phyloP scores from a whole-genome alignment of 129 eudicot genomes.

The carrot (Daucus carota) region DNA sequence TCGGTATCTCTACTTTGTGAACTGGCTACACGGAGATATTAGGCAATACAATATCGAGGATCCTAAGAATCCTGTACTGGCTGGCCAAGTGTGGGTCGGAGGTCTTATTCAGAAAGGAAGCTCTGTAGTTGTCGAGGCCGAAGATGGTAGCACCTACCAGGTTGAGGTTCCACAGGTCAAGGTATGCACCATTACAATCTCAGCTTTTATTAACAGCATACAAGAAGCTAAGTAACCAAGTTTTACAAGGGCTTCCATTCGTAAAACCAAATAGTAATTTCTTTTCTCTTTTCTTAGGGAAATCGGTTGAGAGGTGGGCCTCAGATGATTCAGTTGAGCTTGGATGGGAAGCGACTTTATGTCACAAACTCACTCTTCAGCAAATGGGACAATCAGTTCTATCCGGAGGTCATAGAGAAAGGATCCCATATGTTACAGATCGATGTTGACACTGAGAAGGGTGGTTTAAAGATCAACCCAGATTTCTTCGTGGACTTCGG shows the following conservation, averaged over 20 bases:
- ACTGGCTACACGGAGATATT: slow-evolving; percentile 97
- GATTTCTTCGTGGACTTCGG: slow-evolving; percentile 86
- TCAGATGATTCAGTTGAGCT: slow-evolving; percentile 91
- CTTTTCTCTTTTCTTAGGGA: slow-evolving; percentile 39
- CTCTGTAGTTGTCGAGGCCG: slow-evolving; percentile 59
- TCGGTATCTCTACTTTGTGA: slow-evolving; percentile 76
- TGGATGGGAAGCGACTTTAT: slow-evolving; percentile 86
- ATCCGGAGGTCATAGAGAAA: slow-evolving; percentile 77
- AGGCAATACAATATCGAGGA: slow-evolving; percentile 86
- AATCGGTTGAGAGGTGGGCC: slow-evolving; percentile 86
- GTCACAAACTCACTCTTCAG: slow-evolving; percentile 90
- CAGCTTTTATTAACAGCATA: background rate
- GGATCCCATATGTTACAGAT: slow-evolving; percentile 89
- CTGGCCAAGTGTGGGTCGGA: slow-evolving; percentile 85
- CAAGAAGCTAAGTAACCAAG: no score
- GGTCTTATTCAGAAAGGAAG: slow-evolving; percentile 76
- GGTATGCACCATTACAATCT: slow-evolving; percentile 31
- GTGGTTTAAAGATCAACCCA: slow-evolving; percentile 73
- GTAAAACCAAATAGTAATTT: background rate
- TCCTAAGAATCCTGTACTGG: slow-evolving; percentile 57
- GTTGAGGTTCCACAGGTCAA: slow-evolving; percentile 70
- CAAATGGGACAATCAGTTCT: slow-evolving; percentile 86
- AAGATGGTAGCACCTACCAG: slow-evolving; percentile 80
- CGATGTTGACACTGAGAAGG: slow-evolving; percentile 74
- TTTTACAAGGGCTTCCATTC: no score